Evolutionary conservation across 805 yeast genomes (phyloP), one percentile per base, ranked within the genome.

Genomic region (Lipomyces mesembrius): DNA sequence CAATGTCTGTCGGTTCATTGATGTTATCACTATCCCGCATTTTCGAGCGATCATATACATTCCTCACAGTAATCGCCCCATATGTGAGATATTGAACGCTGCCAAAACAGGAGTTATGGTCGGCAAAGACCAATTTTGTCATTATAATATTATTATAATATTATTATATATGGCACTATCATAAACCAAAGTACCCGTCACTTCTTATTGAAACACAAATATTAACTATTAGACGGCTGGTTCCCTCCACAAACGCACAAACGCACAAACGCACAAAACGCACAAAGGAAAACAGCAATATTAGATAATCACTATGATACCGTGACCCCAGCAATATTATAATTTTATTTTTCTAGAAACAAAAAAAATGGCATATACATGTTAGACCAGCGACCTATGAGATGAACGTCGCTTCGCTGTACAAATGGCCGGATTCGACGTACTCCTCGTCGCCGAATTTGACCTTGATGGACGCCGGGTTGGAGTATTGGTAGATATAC

Each of bases 401-500:
- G 72, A 92, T 91, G 75, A 92, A 92, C 9, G 96, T 92, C 49
- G 91, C 90, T 79, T 92, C 97, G 74, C 82, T 86, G 80, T 87
- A 91, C 35, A 87, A 90, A 65, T 84, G 76, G 58, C 96, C 96
- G 54, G 78, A 77, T 75, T 89, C 94, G 59, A 72, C 75, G 59
- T 76, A 75, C 57, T 79, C 77, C 37, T 82, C 83, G 63, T 79
- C 85, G 43, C 79, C 77, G 17, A 77, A 80, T 39, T 70, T 71
- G 62, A 81, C 74, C 70, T 79, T 82, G 68, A 90, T 80, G 6
- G 81, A 78, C 75, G 88, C 80, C 63, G 84, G 83, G 77, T 91
- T 88, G 77, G 89, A 85, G 81, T 86, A 95, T 81, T 95, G 98
- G 80, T 93, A 95, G 75, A 95, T 94, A 81, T 86, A 94, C n/a